Percentiles rank a stretch among this genome's conserved stretches.
Conservation (phyloP, 805 yeast genomes). For the Saccharomycopsis sp. region DNA sequence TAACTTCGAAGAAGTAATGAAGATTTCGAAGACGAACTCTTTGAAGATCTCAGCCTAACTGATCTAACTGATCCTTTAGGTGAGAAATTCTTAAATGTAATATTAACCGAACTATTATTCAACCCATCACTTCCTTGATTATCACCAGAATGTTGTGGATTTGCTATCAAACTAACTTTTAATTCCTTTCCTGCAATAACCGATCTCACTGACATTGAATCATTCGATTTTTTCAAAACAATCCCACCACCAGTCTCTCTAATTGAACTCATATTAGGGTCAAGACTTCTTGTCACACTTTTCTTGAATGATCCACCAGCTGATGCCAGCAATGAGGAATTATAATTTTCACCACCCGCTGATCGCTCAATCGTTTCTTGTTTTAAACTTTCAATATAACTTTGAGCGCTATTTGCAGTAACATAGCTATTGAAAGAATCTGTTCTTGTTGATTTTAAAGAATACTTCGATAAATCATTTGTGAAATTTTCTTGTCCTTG, state of each 20-base stretch:
- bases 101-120: conserved; percentile 13
- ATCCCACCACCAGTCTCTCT: neutral
- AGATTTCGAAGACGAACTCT: conserved; percentile 10
- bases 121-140: neutral
- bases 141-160: conserved; percentile 13
- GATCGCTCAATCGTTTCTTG: conserved; percentile 7
- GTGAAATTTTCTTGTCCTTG: neutral
- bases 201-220: conserved; percentile 16
- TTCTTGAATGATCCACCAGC: neutral
- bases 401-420: conserved; percentile 8
- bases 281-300: neutral
- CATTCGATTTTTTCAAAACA: conserved; percentile 6
- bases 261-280: conserved; percentile 1
- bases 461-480: neutral
- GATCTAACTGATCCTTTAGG: conserved; percentile 16
- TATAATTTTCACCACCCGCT: neutral
- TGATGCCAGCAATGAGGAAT: neutral
- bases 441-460: neutral
- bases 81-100: conserved; percentile 6
- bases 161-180: conserved; percentile 8
- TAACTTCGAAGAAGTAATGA: conserved; percentile 9
- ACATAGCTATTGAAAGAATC: conserved; percentile 9
- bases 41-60: conserved; percentile 5
- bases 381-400: conserved; percentile 6
- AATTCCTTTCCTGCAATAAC: conserved; percentile 15